These are phyloP conservation scores for Pittosporum tobira DNA, from an alignment of 129 eudicot genomes.

Conservation along the genomic window DNA sequence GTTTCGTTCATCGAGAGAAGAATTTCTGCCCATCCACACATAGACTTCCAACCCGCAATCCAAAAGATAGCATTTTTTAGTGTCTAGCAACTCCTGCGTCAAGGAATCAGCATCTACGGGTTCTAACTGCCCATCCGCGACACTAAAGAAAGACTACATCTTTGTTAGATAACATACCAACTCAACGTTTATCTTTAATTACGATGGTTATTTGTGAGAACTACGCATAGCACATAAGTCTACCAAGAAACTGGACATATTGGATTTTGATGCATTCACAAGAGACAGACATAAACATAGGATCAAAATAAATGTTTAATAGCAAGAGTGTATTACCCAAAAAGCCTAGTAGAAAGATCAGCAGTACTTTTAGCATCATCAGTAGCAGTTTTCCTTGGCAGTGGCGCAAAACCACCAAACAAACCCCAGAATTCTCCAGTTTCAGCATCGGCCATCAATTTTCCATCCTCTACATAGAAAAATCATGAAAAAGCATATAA, in stretches of 20 bases:
- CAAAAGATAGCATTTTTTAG: conserved; percentile 58
- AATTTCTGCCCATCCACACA: conserved; percentile 79
- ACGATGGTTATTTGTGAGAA: background rate
- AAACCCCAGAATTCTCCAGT: conserved; percentile 92
- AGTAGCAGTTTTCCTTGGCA: conserved; percentile 58
- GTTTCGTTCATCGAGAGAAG: conserved; percentile 65
- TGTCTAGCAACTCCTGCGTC: conserved; percentile 66
- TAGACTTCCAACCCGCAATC: conserved; percentile 71
- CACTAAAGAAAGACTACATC: conserved; percentile 23
- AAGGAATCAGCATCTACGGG: conserved; percentile 44
- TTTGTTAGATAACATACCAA: background rate
- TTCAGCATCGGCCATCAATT: conserved; percentile 91
- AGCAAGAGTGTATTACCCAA: conserved; percentile 32
- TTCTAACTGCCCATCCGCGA: conserved; percentile 59
- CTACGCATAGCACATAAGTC: background rate
- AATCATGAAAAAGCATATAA: background rate
- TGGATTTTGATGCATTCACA: background rate
- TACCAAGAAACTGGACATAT: background rate
- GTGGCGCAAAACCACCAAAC: conserved; percentile 96
- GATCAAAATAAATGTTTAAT: background rate
- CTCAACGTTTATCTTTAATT: background rate
- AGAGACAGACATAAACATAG: background rate
- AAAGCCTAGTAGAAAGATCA: conserved; percentile 37
- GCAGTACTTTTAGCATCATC: conserved; percentile 33
- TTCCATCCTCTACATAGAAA: conserved; percentile 61